Evolutionary conservation across 768 basidiomycete genomes (phyloP).

Genomic region (Rhodotorula diobovata): DNA sequence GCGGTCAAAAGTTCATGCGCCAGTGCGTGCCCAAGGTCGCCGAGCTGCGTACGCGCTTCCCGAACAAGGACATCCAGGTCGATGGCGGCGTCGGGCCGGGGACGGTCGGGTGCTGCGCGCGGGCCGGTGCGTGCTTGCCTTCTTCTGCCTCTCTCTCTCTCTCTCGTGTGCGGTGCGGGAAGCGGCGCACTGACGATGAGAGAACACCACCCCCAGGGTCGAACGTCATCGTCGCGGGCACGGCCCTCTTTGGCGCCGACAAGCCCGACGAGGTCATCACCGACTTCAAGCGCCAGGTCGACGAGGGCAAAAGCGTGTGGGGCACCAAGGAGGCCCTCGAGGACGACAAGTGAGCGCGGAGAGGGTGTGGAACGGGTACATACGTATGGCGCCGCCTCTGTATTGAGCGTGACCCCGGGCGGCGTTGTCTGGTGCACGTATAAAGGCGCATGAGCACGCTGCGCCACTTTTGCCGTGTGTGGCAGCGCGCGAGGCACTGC

Average conservation of each 20-base stretch:
- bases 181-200: neutral
- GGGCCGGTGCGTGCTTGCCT: slow-evolving; percentile 61
- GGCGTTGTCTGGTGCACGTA: too few relatives aligned
- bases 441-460: too few relatives aligned
- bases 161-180: neutral
- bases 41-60: slow-evolving; percentile 83
- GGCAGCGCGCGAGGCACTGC: too few relatives aligned
- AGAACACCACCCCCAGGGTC: slow-evolving; percentile 67
- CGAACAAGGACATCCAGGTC: slow-evolving; percentile 92
- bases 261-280: slow-evolving; percentile 73
- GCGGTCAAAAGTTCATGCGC: slow-evolving; percentile 93
- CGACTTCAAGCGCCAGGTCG: slow-evolving; percentile 64
- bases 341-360: neutral
- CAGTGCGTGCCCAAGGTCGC: slow-evolving; percentile 88
- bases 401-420: too few relatives aligned
- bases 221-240: slow-evolving; percentile 97
- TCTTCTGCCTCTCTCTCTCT: neutral
- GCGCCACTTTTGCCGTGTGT: too few relatives aligned
- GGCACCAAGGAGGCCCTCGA: slow-evolving; percentile 15
- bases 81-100: slow-evolving; percentile 95
- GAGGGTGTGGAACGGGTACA: neutral
- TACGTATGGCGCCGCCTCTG: too few relatives aligned
- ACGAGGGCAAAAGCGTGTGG: slow-evolving; percentile 52
- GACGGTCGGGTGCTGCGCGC: slow-evolving; percentile 78
- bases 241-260: slow-evolving; percentile 81